Conservation (phyloP, 495 filamentous ascomycete species). For the Penicillium alfredii region DNA sequence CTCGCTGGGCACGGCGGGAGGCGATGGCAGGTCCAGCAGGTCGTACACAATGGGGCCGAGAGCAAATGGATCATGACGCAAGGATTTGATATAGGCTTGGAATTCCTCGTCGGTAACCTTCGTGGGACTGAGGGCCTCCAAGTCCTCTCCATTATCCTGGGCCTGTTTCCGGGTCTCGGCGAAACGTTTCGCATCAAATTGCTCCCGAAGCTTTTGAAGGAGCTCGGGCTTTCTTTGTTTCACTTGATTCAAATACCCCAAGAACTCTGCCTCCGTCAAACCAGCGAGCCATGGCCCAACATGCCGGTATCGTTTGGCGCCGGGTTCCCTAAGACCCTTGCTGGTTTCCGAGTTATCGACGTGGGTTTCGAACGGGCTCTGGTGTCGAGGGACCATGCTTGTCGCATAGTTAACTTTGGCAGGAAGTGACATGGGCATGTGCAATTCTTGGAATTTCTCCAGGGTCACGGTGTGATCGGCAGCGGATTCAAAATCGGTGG, state of each 20-base stretch:
- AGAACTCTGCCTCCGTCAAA: slow-evolving; percentile 67
- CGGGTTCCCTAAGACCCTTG: slow-evolving; percentile 22
- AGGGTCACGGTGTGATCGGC: slow-evolving; percentile 76
- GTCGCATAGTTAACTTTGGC: slow-evolving; percentile 24
- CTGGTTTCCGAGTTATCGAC: slow-evolving; percentile 44
- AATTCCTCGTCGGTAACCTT: slow-evolving; percentile 58
- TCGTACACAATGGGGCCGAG: slow-evolving; percentile 42
- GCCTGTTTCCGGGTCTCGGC: slow-evolving; percentile 36
- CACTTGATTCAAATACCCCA: slow-evolving; percentile 57
- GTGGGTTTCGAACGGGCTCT: slow-evolving; percentile 46
- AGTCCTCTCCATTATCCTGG: slow-evolving; percentile 42
- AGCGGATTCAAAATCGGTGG: slow-evolving; percentile 84
- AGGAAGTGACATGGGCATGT: slow-evolving; percentile 56
- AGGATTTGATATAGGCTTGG: slow-evolving; percentile 50
- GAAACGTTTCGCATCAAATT: slow-evolving; percentile 36
- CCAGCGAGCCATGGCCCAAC: slow-evolving; percentile 76
- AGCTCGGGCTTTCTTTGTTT: slow-evolving; percentile 57
- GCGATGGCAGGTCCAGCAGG: slow-evolving; percentile 45
- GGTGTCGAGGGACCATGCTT: slow-evolving; percentile 29
- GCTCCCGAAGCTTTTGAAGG: slow-evolving; percentile 50
- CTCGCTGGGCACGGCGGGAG: slow-evolving; percentile 32
- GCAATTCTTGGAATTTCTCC: slow-evolving; percentile 80
- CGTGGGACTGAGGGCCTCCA: slow-evolving; percentile 25
- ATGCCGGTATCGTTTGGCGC: slow-evolving; percentile 37
- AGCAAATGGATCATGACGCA: slow-evolving; percentile 49